Conservation (phyloP, 2,329 filamentous ascomycete genomes). For the Parascedosporium putredinis region DNA sequence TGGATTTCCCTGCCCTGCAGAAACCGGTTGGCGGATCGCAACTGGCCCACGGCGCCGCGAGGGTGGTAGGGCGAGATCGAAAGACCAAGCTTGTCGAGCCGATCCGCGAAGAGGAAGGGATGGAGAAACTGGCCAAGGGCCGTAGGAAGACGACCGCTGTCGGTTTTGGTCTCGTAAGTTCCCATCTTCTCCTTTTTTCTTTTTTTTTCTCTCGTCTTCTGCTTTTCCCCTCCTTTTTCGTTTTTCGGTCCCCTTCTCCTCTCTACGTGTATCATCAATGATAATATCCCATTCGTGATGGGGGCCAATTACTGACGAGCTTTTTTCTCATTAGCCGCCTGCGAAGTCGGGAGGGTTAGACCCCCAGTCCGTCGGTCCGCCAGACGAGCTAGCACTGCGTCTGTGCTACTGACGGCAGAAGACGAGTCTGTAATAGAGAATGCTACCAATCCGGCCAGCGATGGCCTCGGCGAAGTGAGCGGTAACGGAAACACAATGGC, state of each 20-base stretch:
- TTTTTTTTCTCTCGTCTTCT: background rate
- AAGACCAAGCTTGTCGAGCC: slow-evolving; percentile 48
- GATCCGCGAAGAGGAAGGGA: slow-evolving; percentile 37
- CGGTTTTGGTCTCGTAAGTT: slow-evolving; percentile 28
- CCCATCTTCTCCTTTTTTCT: too few species aligned
- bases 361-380: slow-evolving; percentile 21
- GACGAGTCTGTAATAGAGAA: background rate
- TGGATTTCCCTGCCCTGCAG: background rate
- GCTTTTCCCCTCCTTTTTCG: too few species aligned
- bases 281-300: too few species aligned
- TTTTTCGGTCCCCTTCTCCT: background rate
- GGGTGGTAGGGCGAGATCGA: slow-evolving; percentile 63
- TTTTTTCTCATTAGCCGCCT: background rate
- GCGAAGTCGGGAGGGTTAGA: background rate
- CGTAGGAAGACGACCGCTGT: slow-evolving; percentile 47
- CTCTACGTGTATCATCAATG: background rate
- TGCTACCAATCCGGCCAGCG: background rate
- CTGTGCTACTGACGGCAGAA: slow-evolving; percentile 1
- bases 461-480: background rate
- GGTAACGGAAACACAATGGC: slow-evolving; percentile 1
- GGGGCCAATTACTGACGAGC: too few species aligned
- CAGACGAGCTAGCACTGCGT: slow-evolving; percentile 40
- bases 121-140: slow-evolving; percentile 31
- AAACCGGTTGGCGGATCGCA: slow-evolving; percentile 11
- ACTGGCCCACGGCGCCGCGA: slow-evolving; percentile 20